Evolutionary conservation across 164 flowering plant genomes (phyloP), one percentile per base, ranked within the genome.

Genomic region (Liriodendron chinense): DNA sequence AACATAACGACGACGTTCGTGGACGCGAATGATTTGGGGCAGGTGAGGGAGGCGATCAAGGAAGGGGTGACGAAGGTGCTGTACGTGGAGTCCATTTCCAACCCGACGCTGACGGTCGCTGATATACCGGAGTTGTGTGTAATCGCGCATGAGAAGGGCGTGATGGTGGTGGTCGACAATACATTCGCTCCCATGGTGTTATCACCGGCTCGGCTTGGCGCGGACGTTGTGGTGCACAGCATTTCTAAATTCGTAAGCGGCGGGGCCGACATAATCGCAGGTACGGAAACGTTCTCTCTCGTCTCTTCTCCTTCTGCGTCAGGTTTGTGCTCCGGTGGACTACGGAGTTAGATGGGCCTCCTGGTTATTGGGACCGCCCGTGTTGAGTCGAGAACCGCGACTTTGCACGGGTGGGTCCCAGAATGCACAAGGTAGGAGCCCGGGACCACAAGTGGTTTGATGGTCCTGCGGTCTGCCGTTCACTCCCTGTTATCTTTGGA

Each of bases 191-290:
- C 99, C 3, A 87, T 96, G 96, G 89, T 93, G 47, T 25, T 95
- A 47, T 93, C 99, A 0, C 97, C 99, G 68, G 97, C 92, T 7
- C 72, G 88, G 66, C 91, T 90, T 22, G 97, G 99, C 0, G 99
- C 99, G 4, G 99, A 95, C 70, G 97, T 93, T 3, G 98, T 95
- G 2, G 85, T 95, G 0, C 98, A 95, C 75, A 93, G 98, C 69
- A 87, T 93, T 26, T 87, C 98, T 65, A 95, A 95, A 85, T 95
- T 82, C 77, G 84, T 92, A 68, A 92, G 99, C 82, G 98, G 98
- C 43, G 95, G 91, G 47, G 98, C 97, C 71, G 98, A 94, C 64
- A 86, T 94, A 48, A 94, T 92, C 59, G 98, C 99, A 72, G 99
- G 97, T 94, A 77, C 16, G 7, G 3, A 2, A 34, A 4, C 43